These are phyloP conservation scores for Athelia psychrophila DNA, from an alignment of 1,284 basidiomycete species.

Conservation along the genomic window DNA sequence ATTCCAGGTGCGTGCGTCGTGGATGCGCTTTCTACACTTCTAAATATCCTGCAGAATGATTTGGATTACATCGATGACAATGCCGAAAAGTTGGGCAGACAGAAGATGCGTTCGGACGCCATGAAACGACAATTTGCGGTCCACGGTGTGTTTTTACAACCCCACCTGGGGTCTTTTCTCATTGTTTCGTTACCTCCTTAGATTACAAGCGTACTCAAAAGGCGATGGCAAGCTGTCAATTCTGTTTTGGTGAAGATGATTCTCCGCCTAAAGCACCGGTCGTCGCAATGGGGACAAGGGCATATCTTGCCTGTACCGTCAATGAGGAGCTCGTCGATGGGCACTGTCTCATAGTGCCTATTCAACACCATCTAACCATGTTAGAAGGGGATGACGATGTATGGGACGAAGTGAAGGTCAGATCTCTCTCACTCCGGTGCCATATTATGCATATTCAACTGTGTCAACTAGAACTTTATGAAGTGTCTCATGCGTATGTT, in stretches of 20 bases:
- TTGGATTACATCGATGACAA: constrained; percentile 97
- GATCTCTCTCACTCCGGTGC: constrained; percentile 22
- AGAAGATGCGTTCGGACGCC: constrained; percentile 94
- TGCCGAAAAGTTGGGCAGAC: constrained; percentile 86
- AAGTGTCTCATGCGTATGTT: constrained; percentile 97
- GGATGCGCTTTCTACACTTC: background rate
- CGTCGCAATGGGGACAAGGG: constrained; percentile 87
- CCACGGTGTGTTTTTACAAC: constrained; percentile 56
- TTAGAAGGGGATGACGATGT: constrained; percentile 97
- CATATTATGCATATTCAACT: background rate
- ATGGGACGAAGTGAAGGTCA: constrained; percentile 92
- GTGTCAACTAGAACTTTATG: constrained; percentile 85
- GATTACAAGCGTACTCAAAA: constrained; percentile 96
- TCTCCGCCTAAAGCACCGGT: constrained; percentile 82
- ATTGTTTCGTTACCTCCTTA: constrained; percentile 28
- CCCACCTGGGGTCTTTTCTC: constrained; percentile 2
- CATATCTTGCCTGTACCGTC: constrained; percentile 85
- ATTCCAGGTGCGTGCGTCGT: constrained; percentile 61
- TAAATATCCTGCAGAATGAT: constrained; percentile 51
- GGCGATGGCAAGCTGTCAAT: constrained; percentile 82
- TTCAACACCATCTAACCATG: constrained; percentile 89
- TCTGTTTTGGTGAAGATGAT: constrained; percentile 89
- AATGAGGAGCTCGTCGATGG: constrained; percentile 85
- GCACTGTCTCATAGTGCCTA: constrained; percentile 94
- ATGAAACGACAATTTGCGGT: constrained; percentile 98